phyloP scores from a whole-genome alignment of 805 yeast genomes.

The Candida anglica region DNA sequence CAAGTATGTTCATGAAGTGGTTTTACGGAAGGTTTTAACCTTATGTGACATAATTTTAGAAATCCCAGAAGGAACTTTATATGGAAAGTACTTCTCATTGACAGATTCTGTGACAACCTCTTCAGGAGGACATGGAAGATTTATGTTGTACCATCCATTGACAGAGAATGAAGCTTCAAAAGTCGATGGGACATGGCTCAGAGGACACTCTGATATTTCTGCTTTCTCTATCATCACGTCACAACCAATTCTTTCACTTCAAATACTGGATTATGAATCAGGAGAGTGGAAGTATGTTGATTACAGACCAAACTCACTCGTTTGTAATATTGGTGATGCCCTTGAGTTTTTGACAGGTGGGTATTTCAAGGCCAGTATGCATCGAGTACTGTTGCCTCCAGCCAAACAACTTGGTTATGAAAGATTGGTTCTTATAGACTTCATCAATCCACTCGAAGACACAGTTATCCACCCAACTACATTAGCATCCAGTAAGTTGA shows the following conservation, averaged over 20 bases:
- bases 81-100: conserved; percentile 28
- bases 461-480: conserved; percentile 41
- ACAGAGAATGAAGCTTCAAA: conserved; percentile 20
- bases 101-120: conserved; percentile 15
- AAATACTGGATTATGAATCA: conserved; percentile 32
- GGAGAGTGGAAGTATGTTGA: conserved; percentile 38
- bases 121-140: conserved; percentile 21
- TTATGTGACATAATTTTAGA: conserved; percentile 44
- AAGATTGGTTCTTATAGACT: conserved; percentile 40
- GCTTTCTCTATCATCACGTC: conserved; percentile 39
- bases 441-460: conserved; percentile 33
- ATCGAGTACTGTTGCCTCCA: conserved; percentile 47
- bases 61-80: conserved; percentile 42
- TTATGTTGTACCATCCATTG: conserved; percentile 22
- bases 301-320: conserved; percentile 34
- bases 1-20: conserved; percentile 31
- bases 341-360: conserved; percentile 42
- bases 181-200: conserved; percentile 38
- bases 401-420: conserved; percentile 30
- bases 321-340: conserved; percentile 41
- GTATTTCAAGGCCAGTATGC: conserved; percentile 43
- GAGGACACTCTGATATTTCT: conserved; percentile 46
- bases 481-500: conserved; percentile 33
- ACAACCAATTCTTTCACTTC: conserved; percentile 38
- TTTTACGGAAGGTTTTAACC: conserved; percentile 30